A percentile compares a stretch with the other conserved stretches of the same genome.
These are phyloP conservation scores for Tulasnella sp. DNA, from an alignment of 768 basidiomycete genomes.

Conservation along the genomic window DNA sequence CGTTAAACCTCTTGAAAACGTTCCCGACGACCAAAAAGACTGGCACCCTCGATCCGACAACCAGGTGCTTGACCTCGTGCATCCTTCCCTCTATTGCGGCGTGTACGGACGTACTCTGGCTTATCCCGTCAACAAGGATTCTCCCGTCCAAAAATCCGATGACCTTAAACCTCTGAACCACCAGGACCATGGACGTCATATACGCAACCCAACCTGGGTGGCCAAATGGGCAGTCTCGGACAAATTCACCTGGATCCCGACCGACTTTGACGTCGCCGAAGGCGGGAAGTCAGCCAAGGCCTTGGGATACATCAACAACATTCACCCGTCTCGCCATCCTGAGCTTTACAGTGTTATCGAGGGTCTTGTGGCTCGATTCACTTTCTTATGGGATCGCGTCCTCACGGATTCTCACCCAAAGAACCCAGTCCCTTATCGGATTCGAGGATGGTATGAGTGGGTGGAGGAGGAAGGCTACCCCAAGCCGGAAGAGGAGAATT, in stretches of 20 bases:
- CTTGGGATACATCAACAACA: constrained; percentile 25
- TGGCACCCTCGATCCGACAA: constrained; percentile 49
- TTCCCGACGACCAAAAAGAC: constrained; percentile 42
- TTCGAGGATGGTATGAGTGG: not conserved
- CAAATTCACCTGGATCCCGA: constrained; percentile 24
- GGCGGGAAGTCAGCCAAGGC: constrained; percentile 2
- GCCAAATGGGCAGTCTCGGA: not conserved
- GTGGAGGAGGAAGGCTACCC: not conserved
- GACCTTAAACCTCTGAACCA: not conserved
- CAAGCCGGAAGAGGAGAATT: not conserved
- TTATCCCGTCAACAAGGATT: not conserved
- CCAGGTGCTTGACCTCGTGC: constrained; percentile 47
- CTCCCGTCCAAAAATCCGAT: not conserved
- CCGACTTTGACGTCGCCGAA: constrained; percentile 19
- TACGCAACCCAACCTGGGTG: not conserved
- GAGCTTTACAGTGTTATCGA: constrained; percentile 23
- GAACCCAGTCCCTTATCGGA: not conserved
- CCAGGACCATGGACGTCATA: not conserved
- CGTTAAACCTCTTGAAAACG: constrained; percentile 40
- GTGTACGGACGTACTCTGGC: constrained; percentile 40
- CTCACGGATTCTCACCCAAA: constrained; percentile 21
- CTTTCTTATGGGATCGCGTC: constrained; percentile 9
- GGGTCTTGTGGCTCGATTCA: constrained; percentile 13
- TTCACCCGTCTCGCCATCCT: not conserved
- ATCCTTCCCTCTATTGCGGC: constrained; percentile 44